These are phyloP conservation scores for Aspergillus latus DNA, from an alignment of 2,329 filamentous ascomycete genomes.

Conservation along the genomic window DNA sequence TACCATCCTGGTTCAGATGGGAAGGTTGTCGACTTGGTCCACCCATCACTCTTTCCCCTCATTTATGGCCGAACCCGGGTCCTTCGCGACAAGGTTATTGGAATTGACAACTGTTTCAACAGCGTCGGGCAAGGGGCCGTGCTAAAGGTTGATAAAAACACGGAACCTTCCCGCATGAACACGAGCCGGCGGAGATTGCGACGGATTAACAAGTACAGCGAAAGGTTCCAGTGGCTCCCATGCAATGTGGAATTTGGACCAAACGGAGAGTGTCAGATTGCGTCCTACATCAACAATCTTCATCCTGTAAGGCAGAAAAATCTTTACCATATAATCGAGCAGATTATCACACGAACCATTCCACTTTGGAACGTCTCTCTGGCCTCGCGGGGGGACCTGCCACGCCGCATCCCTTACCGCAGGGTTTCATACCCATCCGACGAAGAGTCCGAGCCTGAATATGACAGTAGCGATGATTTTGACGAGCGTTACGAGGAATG, in stretches of 20 bases:
- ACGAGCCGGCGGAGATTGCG: neutral
- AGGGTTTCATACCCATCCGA: conserved; percentile 6
- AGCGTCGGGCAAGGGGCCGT: conserved; percentile 27
- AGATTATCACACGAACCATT: conserved; percentile 40
- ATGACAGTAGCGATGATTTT: no score
- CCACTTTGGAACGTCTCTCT: conserved; percentile 48
- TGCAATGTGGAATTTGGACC: conserved; percentile 36
- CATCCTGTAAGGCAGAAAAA: conserved; percentile 35
- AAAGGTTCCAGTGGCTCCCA: conserved; percentile 50
- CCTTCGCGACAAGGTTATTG: neutral
- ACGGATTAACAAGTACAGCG: conserved; percentile 20
- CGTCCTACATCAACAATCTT: conserved; percentile 48
- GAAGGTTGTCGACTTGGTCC: conserved; percentile 63
- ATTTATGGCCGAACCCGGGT: conserved; percentile 27
- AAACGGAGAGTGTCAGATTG: conserved; percentile 28
- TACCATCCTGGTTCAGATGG: conserved; percentile 62
- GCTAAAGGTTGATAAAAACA: neutral
- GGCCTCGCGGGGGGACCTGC: neutral
- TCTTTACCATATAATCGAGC: conserved; percentile 41
- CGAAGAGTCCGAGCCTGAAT: conserved; percentile 1
- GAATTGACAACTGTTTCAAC: conserved; percentile 27
- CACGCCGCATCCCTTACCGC: conserved; percentile 10
- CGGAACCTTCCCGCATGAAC: neutral
- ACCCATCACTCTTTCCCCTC: conserved; percentile 55
- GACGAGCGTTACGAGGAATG: no score